phyloP scores from a whole-genome alignment of 345 rosid genomes.

The Camelina laxa region DNA sequence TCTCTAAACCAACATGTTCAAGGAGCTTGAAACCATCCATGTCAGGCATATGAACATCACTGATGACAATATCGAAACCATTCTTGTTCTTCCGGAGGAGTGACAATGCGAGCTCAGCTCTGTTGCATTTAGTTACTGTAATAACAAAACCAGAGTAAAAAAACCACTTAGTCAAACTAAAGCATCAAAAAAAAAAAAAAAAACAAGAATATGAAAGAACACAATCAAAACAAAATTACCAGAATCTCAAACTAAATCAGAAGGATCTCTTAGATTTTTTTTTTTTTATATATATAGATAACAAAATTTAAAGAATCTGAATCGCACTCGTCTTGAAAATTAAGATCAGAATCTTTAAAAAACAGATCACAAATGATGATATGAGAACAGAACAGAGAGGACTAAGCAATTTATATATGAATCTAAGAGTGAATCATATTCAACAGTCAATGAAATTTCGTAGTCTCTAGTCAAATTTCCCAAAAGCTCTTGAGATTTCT shows the following conservation, averaged over 20 bases:
- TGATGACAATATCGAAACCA: slow-evolving; percentile 74
- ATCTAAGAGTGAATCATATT: slow-evolving; percentile 36
- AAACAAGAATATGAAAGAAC: not conserved
- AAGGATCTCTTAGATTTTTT: not conserved
- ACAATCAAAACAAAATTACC: slow-evolving; percentile 8
- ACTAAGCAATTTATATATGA: not conserved
- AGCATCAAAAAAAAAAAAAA: not conserved
- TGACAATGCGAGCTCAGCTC: slow-evolving; percentile 81
- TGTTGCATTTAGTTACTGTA: slow-evolving; percentile 85
- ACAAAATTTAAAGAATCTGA: not conserved
- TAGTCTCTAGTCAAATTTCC: slow-evolving; percentile 24
- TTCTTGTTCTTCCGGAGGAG: slow-evolving; percentile 55
- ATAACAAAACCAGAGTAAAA: slow-evolving; percentile 32
- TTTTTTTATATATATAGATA: too few relatives aligned
- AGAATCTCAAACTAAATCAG: slow-evolving; percentile 6
- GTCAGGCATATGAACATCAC: slow-evolving; percentile 90
- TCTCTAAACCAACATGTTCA: slow-evolving; percentile 65
- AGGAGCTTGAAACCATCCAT: slow-evolving; percentile 90
- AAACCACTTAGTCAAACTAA: slow-evolving; percentile 1
- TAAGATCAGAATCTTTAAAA: too few relatives aligned
- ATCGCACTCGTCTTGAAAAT: not conserved
- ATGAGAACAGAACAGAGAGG: not conserved
- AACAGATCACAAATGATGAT: not conserved
- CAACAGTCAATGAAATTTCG: slow-evolving; percentile 27
- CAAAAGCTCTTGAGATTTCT: not conserved